Evolutionary conservation across 305 asterid genomes (phyloP).

Genomic region (Solanum hybrid): DNA sequence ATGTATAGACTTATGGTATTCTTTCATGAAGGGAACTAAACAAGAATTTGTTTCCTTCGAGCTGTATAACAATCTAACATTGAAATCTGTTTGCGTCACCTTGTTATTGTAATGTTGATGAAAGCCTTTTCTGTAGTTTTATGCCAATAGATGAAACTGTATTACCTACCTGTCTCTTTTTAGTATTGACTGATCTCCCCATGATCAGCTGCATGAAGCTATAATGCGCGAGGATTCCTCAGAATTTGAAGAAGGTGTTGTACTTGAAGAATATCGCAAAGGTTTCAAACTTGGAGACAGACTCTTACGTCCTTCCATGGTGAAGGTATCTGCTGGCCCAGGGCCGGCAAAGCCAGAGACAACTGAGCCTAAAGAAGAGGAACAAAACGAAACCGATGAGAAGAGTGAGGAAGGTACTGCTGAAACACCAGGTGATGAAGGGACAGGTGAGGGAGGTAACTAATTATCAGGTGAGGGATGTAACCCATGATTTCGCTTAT

Average conservation of each 20-base stretch:
- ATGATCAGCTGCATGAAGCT: conserved; percentile 73
- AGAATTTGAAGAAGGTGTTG: conserved; percentile 57
- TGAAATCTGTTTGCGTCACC: neutral
- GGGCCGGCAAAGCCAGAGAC: conserved; percentile 39
- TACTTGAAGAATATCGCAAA: conserved; percentile 63
- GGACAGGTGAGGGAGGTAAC: neutral
- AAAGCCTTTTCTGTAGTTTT: neutral
- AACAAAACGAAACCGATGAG: neutral
- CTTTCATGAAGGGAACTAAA: neutral
- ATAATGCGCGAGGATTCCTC: conserved; percentile 84
- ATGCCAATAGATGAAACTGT: neutral
- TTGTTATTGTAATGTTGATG: neutral
- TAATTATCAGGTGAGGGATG: neutral
- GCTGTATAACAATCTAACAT: neutral
- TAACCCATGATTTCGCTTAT: neutral
- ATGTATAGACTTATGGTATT: conserved; percentile 18
- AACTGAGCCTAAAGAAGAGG: conserved; percentile 4
- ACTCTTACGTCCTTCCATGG: conserved; percentile 86
- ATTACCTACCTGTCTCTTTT: neutral
- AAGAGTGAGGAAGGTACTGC: neutral
- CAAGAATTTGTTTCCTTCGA: neutral
- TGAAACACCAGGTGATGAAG: neutral
- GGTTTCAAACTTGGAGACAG: conserved; percentile 74
- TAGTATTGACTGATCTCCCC: conserved; percentile 8
- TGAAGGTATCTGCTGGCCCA: conserved; percentile 86